Conservation (phyloP, 495 filamentous ascomycete species). For the Penicillium lividum region DNA sequence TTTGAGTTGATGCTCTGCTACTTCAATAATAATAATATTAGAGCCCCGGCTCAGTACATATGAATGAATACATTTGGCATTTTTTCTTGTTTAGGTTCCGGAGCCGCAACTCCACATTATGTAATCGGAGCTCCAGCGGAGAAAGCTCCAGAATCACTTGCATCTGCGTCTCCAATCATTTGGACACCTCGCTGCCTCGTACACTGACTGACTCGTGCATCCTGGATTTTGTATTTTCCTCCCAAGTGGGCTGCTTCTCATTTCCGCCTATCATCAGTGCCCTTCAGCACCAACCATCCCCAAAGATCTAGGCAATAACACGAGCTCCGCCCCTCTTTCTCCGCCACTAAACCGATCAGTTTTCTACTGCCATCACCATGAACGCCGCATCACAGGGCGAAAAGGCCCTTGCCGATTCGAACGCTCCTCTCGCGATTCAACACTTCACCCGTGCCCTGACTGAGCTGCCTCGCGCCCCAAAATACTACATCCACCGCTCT, state of each 20-base stretch:
- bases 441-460: constrained; percentile 77
- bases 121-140: constrained; percentile 9
- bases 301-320: not conserved
- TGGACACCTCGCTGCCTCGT: not conserved
- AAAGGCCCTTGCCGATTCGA: constrained; percentile 60
- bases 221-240: no score
- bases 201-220: not conserved
- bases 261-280: no score
- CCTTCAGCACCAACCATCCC: not conserved
- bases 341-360: not conserved
- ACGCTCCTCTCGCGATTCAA: constrained; percentile 67
- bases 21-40: constrained; percentile 19
- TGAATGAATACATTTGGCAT: not conserved
- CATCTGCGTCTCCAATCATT: not conserved
- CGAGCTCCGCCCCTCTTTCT: not conserved
- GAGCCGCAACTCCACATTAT: constrained; percentile 10
- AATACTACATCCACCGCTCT: constrained; percentile 86
- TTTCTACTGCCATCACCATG: constrained; percentile 37
- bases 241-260: no score
- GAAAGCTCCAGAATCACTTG: constrained; percentile 14
- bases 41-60: constrained; percentile 5
- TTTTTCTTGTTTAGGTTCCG: not conserved
- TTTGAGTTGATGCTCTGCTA: constrained; percentile 1
- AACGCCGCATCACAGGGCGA: constrained; percentile 62
- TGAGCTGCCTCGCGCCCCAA: constrained; percentile 63